Percentiles rank a stretch among this genome's conserved stretches.
Conservation (phyloP, 2,329 filamentous ascomycete genomes). For the Chaetothyriales sp. region DNA sequence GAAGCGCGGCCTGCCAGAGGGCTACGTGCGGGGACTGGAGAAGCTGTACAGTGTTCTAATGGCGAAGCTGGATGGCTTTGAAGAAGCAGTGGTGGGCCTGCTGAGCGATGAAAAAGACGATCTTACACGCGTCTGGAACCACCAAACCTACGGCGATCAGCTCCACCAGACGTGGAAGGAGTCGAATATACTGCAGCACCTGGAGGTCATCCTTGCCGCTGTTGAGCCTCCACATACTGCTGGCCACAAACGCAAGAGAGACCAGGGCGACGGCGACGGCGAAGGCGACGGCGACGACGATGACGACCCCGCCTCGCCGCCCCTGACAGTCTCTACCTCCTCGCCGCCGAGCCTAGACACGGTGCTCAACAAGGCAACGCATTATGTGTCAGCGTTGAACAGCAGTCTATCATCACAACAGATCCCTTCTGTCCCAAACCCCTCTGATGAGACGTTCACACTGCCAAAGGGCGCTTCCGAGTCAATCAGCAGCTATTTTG, state of each 20-base stretch:
- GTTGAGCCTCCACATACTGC: slow-evolving; percentile 17
- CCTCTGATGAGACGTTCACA: slow-evolving; percentile 5
- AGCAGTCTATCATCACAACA: neutral
- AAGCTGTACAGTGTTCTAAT: slow-evolving; percentile 32
- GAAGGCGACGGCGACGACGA: slow-evolving; percentile 13
- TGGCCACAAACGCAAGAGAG: slow-evolving; percentile 23
- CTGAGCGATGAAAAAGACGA: slow-evolving; percentile 22
- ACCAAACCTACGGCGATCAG: slow-evolving; percentile 27
- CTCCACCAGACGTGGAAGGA: slow-evolving; percentile 32
- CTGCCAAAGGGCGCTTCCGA: slow-evolving; percentile 38
- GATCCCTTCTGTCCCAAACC: neutral
- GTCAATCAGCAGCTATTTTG: slow-evolving; percentile 42
- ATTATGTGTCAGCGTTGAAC: neutral
- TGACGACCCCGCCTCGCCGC: neutral
- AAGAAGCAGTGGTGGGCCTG: slow-evolving; percentile 27
- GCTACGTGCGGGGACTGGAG: slow-evolving; percentile 32
- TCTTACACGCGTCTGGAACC: slow-evolving; percentile 26
- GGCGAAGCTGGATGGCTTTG: slow-evolving; percentile 30
- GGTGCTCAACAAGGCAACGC: slow-evolving; percentile 1
- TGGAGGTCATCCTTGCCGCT: slow-evolving; percentile 28
- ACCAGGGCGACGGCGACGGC: slow-evolving; percentile 16
- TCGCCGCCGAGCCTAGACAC: slow-evolving; percentile 3
- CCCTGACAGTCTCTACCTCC: slow-evolving; percentile 6
- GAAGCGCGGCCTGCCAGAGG: slow-evolving; percentile 32
- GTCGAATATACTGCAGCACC: slow-evolving; percentile 24